Percentiles rank a stretch among this genome's conserved stretches.
These are phyloP conservation scores for Spinellus fusiger DNA, from an alignment of 192 early-diverging fungal species.

Conservation along the genomic window DNA sequence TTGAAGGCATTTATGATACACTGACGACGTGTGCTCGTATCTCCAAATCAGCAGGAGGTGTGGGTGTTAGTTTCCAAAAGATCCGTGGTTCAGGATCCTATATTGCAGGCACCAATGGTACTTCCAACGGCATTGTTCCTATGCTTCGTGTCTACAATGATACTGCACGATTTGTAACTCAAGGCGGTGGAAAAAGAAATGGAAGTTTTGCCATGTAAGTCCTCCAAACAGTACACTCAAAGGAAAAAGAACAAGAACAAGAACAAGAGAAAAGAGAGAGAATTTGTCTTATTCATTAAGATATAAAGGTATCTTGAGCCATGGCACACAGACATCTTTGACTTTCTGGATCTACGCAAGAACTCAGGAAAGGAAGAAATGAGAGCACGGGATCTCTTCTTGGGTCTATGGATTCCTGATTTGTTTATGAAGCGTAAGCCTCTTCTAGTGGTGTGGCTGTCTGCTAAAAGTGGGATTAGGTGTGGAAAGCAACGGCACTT, in stretches of 20 bases:
- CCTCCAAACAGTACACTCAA: not conserved
- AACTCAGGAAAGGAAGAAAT: constrained; percentile 96
- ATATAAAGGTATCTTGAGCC: constrained; percentile 79
- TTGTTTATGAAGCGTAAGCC: constrained; percentile 85
- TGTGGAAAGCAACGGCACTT: constrained; percentile 83
- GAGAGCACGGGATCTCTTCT: constrained; percentile 93
- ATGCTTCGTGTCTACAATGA: constrained; percentile 98
- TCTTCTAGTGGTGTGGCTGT: not conserved
- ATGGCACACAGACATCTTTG: constrained; percentile 96
- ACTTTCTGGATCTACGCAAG: constrained; percentile 91
- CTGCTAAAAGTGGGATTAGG: constrained; percentile 1
- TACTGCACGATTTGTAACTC: constrained; percentile 95
- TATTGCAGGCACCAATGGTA: constrained; percentile 95
- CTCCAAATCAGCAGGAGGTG: constrained; percentile 93
- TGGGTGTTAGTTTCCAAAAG: constrained; percentile 92
- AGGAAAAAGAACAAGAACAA: too few relatives aligned
- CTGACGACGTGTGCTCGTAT: constrained; percentile 93
- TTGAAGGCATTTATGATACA: constrained; percentile 98
- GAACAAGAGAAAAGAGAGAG: not conserved
- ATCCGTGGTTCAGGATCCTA: constrained; percentile 91
- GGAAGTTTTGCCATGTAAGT: constrained; percentile 88
- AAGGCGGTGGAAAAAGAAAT: constrained; percentile 94
- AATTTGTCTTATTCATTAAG: not conserved
- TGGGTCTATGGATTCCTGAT: constrained; percentile 94
- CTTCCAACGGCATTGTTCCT: constrained; percentile 93